Conservation (phyloP, 371 early-diverging fungal species). For the Mortierella sp. region DNA sequence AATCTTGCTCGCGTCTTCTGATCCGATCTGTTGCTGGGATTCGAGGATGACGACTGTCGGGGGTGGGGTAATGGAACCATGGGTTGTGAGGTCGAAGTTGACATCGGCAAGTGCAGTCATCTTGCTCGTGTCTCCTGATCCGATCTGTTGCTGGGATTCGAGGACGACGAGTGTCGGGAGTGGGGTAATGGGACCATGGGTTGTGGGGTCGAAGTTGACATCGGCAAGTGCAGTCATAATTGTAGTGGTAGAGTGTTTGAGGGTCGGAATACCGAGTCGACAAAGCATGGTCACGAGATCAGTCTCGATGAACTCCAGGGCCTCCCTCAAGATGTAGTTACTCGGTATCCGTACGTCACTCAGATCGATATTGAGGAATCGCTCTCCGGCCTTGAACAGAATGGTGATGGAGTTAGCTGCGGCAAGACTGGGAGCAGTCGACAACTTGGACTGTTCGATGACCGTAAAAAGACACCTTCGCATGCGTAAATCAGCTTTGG, state of each 20-base stretch:
- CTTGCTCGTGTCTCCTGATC: slow-evolving; percentile 14
- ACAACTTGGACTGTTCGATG: background rate
- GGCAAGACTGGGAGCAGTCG: background rate
- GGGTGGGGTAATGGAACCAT: slow-evolving; percentile 32
- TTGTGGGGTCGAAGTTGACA: slow-evolving; percentile 24
- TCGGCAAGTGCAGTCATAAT: slow-evolving; percentile 37
- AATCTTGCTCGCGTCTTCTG: slow-evolving; percentile 13
- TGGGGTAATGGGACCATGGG: slow-evolving; percentile 32
- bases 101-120: slow-evolving; percentile 32
- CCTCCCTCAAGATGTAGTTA: background rate
- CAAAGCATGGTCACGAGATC: too few relatives aligned
- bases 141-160: slow-evolving; percentile 1
- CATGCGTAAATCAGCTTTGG: background rate
- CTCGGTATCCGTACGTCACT: background rate
- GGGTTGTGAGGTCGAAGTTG: slow-evolving; percentile 28
- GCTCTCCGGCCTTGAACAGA: background rate
- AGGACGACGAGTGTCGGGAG: slow-evolving; percentile 7
- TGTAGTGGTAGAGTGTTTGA: too few relatives aligned
- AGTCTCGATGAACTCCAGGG: too few relatives aligned
- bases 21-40: background rate
- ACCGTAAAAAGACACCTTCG: background rate
- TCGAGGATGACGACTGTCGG: too few relatives aligned
- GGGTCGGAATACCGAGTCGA: too few relatives aligned
- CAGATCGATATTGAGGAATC: background rate
- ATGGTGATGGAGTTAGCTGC: background rate